A percentile compares a stretch with the other conserved stretches of the same genome.
Conservation (phyloP, 2,329 filamentous ascomycete genomes). For the Aciculosporium take region DNA sequence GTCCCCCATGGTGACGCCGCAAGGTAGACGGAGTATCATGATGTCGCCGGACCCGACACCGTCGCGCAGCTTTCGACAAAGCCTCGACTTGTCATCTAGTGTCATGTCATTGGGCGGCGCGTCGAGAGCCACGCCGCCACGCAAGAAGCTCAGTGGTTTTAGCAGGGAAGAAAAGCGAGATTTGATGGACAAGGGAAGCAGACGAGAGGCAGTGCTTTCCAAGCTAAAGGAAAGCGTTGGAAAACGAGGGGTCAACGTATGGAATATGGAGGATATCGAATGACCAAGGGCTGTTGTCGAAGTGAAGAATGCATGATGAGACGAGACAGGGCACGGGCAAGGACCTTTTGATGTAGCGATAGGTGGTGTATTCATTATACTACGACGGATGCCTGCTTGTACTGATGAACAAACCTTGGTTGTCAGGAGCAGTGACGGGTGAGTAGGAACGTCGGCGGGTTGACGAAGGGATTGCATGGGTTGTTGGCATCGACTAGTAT, state of each 20-base stretch:
- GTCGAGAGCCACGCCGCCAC: constrained; percentile 30
- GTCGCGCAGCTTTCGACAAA: constrained; percentile 27
- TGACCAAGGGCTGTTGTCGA: constrained; percentile 11
- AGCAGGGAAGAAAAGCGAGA: constrained; percentile 42
- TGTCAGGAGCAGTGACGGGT: not conserved
- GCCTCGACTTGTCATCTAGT: constrained; percentile 20
- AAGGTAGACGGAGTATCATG: constrained; percentile 22
- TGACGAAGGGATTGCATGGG: too few species aligned
- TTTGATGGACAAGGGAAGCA: constrained; percentile 39
- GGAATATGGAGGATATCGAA: constrained; percentile 34
- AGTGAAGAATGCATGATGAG: not conserved
- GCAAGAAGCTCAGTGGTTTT: constrained; percentile 49
- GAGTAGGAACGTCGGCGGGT: too few species aligned
- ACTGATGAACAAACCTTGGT: too few species aligned
- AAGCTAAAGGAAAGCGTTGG: constrained; percentile 36
- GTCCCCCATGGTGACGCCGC: constrained; percentile 27
- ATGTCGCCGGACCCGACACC: constrained; percentile 30
- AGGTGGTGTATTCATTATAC: constrained; percentile 4
- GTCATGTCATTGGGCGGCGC: constrained; percentile 27
- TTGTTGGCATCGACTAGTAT: too few species aligned
- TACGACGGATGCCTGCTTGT: not conserved
- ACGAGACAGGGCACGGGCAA: not conserved
- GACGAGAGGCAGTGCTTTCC: constrained; percentile 35
- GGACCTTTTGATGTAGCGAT: constrained; percentile 4
- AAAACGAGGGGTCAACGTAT: constrained; percentile 35